Evolutionary conservation across 1,284 basidiomycete species (phyloP), one percentile per base, ranked within the genome.

Genomic region (Sporisorium exsertum): DNA sequence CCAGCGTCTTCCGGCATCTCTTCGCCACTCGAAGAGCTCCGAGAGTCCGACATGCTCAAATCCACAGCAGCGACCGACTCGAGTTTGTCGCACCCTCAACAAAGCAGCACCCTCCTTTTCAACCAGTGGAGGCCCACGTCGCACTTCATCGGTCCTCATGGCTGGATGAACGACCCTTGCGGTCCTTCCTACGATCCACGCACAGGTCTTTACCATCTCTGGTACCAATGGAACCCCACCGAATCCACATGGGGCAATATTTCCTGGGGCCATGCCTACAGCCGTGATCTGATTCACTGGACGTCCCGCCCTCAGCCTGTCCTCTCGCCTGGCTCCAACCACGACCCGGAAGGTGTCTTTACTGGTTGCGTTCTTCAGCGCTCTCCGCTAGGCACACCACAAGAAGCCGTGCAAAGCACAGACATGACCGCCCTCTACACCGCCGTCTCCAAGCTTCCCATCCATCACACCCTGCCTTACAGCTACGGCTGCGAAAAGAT

Each of bases 111-210:
- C 27, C 18, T 52, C 22, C 60, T 62, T 5, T 81, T 81, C 43
- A 9, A 63, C 4, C 70, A 72, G 37, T 81, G 68, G 67, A 45
- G 79, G 13, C 79, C 79, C 13, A 43, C 60, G 3, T 79, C 63
- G 5, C 79, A 81, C 55, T 58, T 81, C n/a, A 59, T 79, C 35
- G 75, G 69, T 18, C 79, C 79, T 3, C 69, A 74, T 37, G 78
- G 78, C 37, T 81, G 79, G 79, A 79, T 81, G 72, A 81, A 79
- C 37, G 79, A 81, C 49, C 79, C 79, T 2, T 77, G 73, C 26
- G 79, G 75, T 3, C 78, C 79, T 0, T 73, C 60, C 26, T 81
- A 64, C 54, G 79, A 79, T 45, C 47, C 64, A 22, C 62, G 63
- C 40, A 72, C 77, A 0, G 62, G 68, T 12, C 61, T 74, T 37